These are phyloP conservation scores for Dioscorea dumetorum DNA, from an alignment of 106 monocot genomes.

Conservation along the genomic window DNA sequence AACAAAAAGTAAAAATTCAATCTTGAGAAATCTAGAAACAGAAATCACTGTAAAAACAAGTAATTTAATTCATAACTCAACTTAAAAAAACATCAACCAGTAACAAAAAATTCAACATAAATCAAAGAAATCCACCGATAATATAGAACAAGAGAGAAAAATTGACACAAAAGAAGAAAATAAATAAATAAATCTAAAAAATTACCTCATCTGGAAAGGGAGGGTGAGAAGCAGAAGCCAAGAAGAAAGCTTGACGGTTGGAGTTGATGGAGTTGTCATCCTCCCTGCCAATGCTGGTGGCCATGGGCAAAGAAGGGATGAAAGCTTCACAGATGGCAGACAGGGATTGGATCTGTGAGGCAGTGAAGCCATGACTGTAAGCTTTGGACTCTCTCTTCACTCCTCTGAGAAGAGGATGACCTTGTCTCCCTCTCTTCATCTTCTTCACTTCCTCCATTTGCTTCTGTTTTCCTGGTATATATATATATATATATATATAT, in stretches of 20 bases:
- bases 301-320: conserved; percentile 43
- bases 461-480: no score
- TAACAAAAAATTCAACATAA: no score
- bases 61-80: no score
- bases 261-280: conserved; percentile 27
- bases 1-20: no score
- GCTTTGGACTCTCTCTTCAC: conserved; percentile 12
- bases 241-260: conserved; percentile 42
- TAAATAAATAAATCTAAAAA: not conserved
- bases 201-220: conserved; percentile 71
- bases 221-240: conserved; percentile 34
- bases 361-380: conserved; percentile 46
- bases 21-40: no score
- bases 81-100: no score
- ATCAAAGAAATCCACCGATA: no score
- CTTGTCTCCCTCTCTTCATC: conserved; percentile 4
- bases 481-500: no score
- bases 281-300: conserved; percentile 28
- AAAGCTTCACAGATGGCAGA: conserved; percentile 69
- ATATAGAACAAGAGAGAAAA: no score
- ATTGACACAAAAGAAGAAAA: no score
- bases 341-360: conserved; percentile 35
- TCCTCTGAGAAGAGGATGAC: conserved; percentile 58
- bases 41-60: no score
- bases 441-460: not conserved